Conservation (phyloP, 352 stramenopile genomes). For the Phytophthora idaei region DNA sequence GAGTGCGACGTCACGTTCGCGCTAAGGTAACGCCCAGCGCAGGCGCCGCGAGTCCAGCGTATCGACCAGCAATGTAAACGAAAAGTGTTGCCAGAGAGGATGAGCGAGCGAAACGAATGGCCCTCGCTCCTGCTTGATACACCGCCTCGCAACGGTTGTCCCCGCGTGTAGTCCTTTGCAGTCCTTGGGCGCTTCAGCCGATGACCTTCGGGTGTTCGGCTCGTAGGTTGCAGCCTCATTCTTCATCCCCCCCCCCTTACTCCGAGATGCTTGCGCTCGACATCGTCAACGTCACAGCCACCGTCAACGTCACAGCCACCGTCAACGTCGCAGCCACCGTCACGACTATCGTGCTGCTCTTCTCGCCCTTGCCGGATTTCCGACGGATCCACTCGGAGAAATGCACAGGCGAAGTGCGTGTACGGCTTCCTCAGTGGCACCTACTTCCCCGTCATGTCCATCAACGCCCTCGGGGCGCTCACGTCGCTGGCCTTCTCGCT, state of each 20-base stretch:
- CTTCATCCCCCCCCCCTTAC: not conserved
- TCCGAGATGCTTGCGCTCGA: slow-evolving; percentile 23
- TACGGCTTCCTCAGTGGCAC: slow-evolving; percentile 33
- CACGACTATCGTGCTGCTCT: slow-evolving; percentile 33
- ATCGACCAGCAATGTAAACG: slow-evolving; percentile 31
- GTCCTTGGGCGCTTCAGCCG: not conserved
- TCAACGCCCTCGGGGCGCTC: slow-evolving; percentile 36
- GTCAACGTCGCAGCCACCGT: slow-evolving; percentile 30
- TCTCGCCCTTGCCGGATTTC: slow-evolving; percentile 38
- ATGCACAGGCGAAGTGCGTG: slow-evolving; percentile 33
- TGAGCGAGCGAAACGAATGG: slow-evolving; percentile 31
- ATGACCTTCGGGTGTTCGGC: slow-evolving; percentile 3
- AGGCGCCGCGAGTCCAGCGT: not conserved
- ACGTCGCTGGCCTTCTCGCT: slow-evolving; percentile 32
- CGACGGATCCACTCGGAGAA: slow-evolving; percentile 36
- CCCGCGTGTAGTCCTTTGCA: too few species aligned
- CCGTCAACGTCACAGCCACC: slow-evolving; percentile 29
- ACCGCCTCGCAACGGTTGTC: not conserved
- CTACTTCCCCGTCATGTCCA: slow-evolving; percentile 39
- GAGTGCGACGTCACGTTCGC: not conserved
- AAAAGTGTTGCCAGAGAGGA: slow-evolving; percentile 30
- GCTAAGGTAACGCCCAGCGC: slow-evolving; percentile 14
- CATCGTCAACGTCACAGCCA: slow-evolving; percentile 28
- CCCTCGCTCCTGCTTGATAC: slow-evolving; percentile 1
- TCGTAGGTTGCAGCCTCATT: slow-evolving; percentile 3